Base-by-base conservation (phyloP, 768 basidiomycete species). In the Leccinum olivaceopallidum region DNA sequence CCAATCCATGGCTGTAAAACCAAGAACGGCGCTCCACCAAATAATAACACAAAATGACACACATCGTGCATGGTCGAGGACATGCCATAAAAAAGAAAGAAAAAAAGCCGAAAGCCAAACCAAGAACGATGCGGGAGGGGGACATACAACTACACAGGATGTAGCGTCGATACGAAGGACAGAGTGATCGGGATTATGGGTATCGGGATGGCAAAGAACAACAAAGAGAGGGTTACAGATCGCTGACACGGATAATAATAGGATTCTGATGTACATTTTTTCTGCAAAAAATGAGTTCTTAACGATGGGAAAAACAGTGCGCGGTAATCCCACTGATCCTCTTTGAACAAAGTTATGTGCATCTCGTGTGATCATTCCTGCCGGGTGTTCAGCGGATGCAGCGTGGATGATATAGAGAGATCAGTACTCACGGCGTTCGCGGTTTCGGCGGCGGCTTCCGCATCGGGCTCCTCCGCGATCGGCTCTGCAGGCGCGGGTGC, bases 391-490 rank as follows among this genome's bases (percentile, higher is more conserved):
- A 65, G 47, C 4, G 14, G 16, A 60, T 48, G 48, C 36, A 37
- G 26, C n/a, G 26, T 6, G 34, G 54, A 63, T 49, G 37, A 28
- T 24, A 47, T 12, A 47, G 10, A 9, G 10, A 39, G 30, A 62
- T 62, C 53, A 30, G 37, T 9, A 64, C 72, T 61, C 20, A 68
- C 70, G 3, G 56, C 66, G 14, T 68, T 60, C 63, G 78, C 81
- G 53, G 75, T 72, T 61, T 77, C 80, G 28, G 78, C 78, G 6
- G 66, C 74, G 49, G 75, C 78, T 50, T 80, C 78, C 5, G 67
- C 78, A 62, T 82, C 83, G 48, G 77, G 80, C 55, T 86, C 85
- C 66, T 87, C 85, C 30, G 75, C 79, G 61, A 88, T 88, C 20
- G 85, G 79, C 22, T 77, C 75, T 28, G 75, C 75, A 12, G 73